These are phyloP conservation scores for Candida boleticola DNA, from an alignment of 805 yeast species.

Conservation along the genomic window DNA sequence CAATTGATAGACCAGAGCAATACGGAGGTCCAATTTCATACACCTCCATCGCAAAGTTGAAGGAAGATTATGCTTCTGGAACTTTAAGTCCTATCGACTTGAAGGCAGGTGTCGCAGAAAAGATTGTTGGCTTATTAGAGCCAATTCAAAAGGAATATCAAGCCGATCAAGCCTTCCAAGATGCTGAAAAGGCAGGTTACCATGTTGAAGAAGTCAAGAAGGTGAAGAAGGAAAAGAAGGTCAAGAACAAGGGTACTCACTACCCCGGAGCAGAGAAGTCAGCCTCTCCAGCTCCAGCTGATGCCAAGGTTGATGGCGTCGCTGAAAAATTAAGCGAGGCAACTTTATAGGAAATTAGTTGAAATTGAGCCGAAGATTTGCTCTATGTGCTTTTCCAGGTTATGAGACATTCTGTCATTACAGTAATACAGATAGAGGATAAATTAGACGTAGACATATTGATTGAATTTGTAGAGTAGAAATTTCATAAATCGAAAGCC, in stretches of 20 bases:
- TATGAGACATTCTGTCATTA: too few species aligned
- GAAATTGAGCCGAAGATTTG: too few species aligned
- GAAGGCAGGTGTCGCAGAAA: conserved; percentile 87
- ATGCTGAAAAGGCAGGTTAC: conserved; percentile 75
- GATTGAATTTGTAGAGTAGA: too few species aligned
- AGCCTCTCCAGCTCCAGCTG: conserved; percentile 15
- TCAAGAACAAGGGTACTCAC: conserved; percentile 84
- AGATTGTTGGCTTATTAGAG: conserved; percentile 73
- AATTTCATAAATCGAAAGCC: too few species aligned
- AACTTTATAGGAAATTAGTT: conserved; percentile 29
- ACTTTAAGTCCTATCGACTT: conserved; percentile 89
- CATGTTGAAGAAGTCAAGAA: conserved; percentile 66
- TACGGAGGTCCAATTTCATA: conserved; percentile 91
- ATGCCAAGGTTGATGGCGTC: conserved; percentile 25
- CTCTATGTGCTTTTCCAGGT: too few species aligned
- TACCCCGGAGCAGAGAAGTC: conserved; percentile 65
- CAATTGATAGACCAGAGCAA: conserved; percentile 89
- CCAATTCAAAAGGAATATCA: conserved; percentile 77
- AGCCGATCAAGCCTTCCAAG: conserved; percentile 66
- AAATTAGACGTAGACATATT: too few species aligned
- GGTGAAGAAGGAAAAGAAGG: conserved; percentile 69
- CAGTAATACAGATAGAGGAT: too few species aligned
- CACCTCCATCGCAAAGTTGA: conserved; percentile 63
- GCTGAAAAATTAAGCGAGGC: conserved; percentile 40
- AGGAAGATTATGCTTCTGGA: conserved; percentile 68